A percentile compares a stretch with the other conserved stretches of the same genome.
phyloP scores from a whole-genome alignment of 345 rosid genomes.

The Eutrema yunnanense region DNA sequence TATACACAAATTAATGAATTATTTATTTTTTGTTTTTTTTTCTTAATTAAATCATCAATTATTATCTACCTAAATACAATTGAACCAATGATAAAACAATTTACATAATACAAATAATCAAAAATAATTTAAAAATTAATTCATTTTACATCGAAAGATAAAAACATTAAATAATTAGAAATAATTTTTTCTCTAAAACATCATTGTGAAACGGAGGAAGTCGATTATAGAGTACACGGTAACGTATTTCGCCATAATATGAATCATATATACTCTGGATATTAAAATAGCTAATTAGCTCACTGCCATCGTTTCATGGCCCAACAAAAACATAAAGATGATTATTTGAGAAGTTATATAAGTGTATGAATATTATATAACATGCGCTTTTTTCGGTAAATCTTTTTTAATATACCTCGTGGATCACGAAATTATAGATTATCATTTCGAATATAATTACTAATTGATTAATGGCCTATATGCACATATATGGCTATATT shows the following conservation, averaged over 20 bases:
- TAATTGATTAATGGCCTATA: neutral
- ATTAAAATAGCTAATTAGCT: neutral
- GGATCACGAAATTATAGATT: slow-evolving; percentile 9
- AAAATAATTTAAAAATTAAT: no score
- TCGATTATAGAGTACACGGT: no score
- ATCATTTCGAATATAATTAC: neutral
- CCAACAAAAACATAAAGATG: neutral
- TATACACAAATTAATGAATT: no score
- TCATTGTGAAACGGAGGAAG: no score
- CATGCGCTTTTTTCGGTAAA: neutral
- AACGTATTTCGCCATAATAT: neutral
- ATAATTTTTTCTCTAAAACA: no score
- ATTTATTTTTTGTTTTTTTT: no score
- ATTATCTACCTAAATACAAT: no score
- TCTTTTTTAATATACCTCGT: slow-evolving; percentile 2
- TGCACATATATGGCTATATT: neutral
- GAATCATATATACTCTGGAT: neutral
- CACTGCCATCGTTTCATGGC: neutral
- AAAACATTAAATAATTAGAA: no score
- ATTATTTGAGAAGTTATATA: neutral
- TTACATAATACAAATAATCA: no score
- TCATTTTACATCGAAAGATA: no score
- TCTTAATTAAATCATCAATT: no score
- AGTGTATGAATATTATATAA: neutral
- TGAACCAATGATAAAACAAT: no score